A percentile compares a stretch with the other conserved stretches of the same genome.
phyloP scores from a whole-genome alignment of 2,329 filamentous ascomycete species.

The Penicillium sp. region DNA sequence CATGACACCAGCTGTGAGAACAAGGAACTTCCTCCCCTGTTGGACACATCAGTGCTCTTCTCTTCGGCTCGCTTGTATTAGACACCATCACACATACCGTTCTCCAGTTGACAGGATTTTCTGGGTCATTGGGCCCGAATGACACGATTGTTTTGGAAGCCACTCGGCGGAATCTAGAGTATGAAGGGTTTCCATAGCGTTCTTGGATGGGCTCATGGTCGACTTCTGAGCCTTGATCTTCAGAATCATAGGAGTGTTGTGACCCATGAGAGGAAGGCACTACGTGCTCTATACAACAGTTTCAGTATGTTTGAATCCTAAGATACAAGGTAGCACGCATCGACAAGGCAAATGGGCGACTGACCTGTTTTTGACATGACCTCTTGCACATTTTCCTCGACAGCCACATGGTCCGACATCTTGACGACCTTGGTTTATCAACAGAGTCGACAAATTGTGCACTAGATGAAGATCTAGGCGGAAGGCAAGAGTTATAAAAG shows the following conservation, averaged over 20 bases:
- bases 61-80: background rate
- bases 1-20: slow-evolving; percentile 31
- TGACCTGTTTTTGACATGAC: slow-evolving; percentile 15
- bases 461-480: slow-evolving; percentile 9
- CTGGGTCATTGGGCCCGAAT: slow-evolving; percentile 29
- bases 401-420: slow-evolving; percentile 15
- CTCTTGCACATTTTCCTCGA: slow-evolving; percentile 16
- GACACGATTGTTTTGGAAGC: slow-evolving; percentile 32
- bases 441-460: slow-evolving; percentile 1
- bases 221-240: slow-evolving; percentile 14
- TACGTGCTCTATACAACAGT: slow-evolving; percentile 7
- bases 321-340: background rate
- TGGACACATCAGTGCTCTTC: background rate
- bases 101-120: slow-evolving; percentile 30
- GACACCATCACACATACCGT: slow-evolving; percentile 16
- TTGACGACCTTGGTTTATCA: background rate
- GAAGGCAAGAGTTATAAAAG: slow-evolving; percentile 10
- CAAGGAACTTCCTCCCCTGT: slow-evolving; percentile 25
- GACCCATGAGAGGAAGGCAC: slow-evolving; percentile 10
- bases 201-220: slow-evolving; percentile 21
- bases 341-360: background rate
- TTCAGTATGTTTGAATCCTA: background rate
- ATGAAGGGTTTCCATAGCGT: slow-evolving; percentile 22
- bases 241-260: slow-evolving; percentile 10
- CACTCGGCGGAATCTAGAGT: slow-evolving; percentile 26